Conservation (phyloP, 108 stramenopile genomes). For the Skeletonema menzelii region DNA sequence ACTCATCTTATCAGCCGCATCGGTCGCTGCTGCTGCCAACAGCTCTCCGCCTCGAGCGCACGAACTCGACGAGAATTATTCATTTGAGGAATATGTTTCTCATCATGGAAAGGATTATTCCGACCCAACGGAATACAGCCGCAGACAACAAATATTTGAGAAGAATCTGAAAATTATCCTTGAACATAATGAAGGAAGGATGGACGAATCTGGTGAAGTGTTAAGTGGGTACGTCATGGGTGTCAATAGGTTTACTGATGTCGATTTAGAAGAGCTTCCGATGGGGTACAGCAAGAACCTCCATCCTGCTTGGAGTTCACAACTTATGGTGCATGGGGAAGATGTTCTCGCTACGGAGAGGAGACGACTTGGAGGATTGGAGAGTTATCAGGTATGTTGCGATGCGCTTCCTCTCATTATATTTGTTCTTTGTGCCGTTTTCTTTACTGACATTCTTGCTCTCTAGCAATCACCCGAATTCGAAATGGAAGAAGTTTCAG, state of each 20-base stretch:
- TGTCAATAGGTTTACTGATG: slow-evolving; percentile 70
- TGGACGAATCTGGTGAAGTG: slow-evolving; percentile 24
- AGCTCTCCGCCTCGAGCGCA: slow-evolving; percentile 35
- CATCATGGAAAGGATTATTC: slow-evolving; percentile 55
- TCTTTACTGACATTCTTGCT: not conserved
- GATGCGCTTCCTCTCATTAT: not conserved
- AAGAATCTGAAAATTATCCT: slow-evolving; percentile 56
- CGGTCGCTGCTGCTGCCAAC: not conserved
- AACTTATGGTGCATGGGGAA: not conserved
- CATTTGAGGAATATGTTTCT: slow-evolving; percentile 51
- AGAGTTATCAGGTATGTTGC: slow-evolving; percentile 14
- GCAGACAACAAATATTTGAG: slow-evolving; percentile 51
- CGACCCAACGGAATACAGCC: slow-evolving; percentile 43
- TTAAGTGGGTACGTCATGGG: slow-evolving; percentile 45
- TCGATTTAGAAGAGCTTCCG: slow-evolving; percentile 19
- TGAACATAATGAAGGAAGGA: slow-evolving; percentile 52
- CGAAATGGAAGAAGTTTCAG: slow-evolving; percentile 46
- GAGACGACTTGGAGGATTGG: not conserved
- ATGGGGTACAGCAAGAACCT: slow-evolving; percentile 13
- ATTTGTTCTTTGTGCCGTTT: not conserved
- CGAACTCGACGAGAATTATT: slow-evolving; percentile 44
- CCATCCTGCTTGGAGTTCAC: slow-evolving; percentile 14
- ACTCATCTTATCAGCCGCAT: slow-evolving; percentile 11
- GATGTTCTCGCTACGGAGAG: not conserved
- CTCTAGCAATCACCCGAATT: slow-evolving; percentile 34